A percentile compares a stretch with the other conserved stretches of the same genome.
Conservation (phyloP, 179 eudicot genomes). For the Drosera spatulata region DNA sequence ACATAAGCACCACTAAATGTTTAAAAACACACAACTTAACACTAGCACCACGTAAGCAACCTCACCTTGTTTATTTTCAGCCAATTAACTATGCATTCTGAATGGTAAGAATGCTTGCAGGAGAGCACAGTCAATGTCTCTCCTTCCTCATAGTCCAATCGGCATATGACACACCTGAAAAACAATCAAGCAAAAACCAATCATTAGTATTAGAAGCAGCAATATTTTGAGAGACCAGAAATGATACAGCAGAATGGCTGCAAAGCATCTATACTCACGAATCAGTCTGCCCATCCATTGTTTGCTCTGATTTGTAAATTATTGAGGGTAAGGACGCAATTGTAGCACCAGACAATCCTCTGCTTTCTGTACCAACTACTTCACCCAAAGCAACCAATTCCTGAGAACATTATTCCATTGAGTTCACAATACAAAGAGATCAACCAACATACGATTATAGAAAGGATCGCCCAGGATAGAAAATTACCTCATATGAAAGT, state of each 20-base stretch:
- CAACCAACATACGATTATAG: no score
- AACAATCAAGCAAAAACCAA: slow-evolving; percentile 6
- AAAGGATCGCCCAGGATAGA: no score
- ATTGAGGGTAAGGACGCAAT: slow-evolving; percentile 85
- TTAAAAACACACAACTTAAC: no score
- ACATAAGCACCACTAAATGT: no score
- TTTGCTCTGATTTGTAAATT: slow-evolving; percentile 37
- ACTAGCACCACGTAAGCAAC: background rate
- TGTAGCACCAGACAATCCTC: slow-evolving; percentile 78
- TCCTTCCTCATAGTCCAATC: slow-evolving; percentile 82
- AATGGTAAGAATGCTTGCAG: slow-evolving; percentile 84
- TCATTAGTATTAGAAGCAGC: no score
- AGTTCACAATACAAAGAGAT: no score
- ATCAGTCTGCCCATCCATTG: slow-evolving; percentile 54
- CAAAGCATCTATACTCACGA: slow-evolving; percentile 34
- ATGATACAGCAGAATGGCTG: no score
- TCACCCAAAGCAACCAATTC: slow-evolving; percentile 92
- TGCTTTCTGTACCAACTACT: slow-evolving; percentile 90
- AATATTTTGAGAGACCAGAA: no score
- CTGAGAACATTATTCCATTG: slow-evolving; percentile 23
- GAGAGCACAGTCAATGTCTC: slow-evolving; percentile 69
- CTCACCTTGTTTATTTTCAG: slow-evolving; percentile 80
- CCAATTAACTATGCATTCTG: slow-evolving; percentile 90
- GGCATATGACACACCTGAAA: slow-evolving; percentile 88
- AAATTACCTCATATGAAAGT: slow-evolving; percentile 34